These are phyloP conservation scores for Stagonosporopsis rhizophila DNA, from an alignment of 2,329 filamentous ascomycete species.

Conservation along the genomic window DNA sequence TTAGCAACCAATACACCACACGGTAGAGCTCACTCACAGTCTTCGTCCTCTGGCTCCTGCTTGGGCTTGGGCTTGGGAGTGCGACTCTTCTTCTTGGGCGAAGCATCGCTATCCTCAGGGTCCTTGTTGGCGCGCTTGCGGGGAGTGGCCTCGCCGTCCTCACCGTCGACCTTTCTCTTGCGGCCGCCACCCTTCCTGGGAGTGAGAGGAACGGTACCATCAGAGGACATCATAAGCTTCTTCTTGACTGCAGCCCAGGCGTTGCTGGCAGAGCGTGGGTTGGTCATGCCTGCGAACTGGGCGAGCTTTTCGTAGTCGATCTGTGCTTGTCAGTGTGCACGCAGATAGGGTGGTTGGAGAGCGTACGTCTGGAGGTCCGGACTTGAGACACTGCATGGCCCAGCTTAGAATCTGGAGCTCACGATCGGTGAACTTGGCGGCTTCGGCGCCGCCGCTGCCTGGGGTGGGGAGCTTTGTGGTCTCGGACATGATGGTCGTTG, in stretches of 20 bases:
- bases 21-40: constrained; percentile 16
- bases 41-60: constrained; percentile 28
- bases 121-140: constrained; percentile 45
- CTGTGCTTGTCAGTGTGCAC: constrained; percentile 25
- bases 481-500: constrained; percentile 36
- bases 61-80: constrained; percentile 29
- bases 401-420: constrained; percentile 46
- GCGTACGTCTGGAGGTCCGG: constrained; percentile 44
- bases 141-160: constrained; percentile 23
- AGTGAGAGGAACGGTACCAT: constrained; percentile 20
- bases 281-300: constrained; percentile 44
- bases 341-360: background rate
- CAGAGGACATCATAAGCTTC: constrained; percentile 36
- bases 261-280: constrained; percentile 48
- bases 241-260: constrained; percentile 47
- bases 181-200: constrained; percentile 30
- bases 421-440: constrained; percentile 42
- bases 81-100: constrained; percentile 45
- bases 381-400: constrained; percentile 49
- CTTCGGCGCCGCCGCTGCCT: constrained; percentile 3
- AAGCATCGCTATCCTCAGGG: constrained; percentile 32
- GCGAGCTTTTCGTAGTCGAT: constrained; percentile 50
- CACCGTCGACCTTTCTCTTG: constrained; percentile 34
- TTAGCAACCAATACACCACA: constrained; percentile 9
- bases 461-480: constrained; percentile 18